Percentiles rank a stretch among this genome's conserved stretches.
Evolutionary conservation across 2,329 filamentous ascomycete genomes (phyloP).

Genomic region (Parascedosporium putredinis): DNA sequence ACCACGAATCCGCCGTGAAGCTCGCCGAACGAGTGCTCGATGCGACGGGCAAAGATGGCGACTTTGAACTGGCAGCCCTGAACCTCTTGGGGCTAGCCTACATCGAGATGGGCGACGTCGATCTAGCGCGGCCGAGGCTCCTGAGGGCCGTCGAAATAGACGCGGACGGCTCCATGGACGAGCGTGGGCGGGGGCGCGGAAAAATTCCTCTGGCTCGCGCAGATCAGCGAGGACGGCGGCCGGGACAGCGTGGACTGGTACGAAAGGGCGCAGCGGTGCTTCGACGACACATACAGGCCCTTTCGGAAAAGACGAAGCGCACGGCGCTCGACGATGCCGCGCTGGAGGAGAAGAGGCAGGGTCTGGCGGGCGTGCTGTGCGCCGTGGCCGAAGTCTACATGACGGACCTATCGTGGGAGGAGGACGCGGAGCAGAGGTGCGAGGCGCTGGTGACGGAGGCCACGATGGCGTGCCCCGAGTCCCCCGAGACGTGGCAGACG

Average conservation of each 20-base stretch:
- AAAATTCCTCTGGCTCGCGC: constrained; percentile 91
- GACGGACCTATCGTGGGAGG: constrained; percentile 92
- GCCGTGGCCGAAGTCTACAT: constrained; percentile 96
- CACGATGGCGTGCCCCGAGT: constrained; percentile 68
- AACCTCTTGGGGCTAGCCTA: constrained; percentile 73
- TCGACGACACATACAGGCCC: constrained; percentile 55
- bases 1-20: constrained; percentile 27
- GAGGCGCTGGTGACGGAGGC: constrained; percentile 86
- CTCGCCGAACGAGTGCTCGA: constrained; percentile 34
- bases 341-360: constrained; percentile 61
- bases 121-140: constrained; percentile 64
- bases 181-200: constrained; percentile 73
- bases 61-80: constrained; percentile 52
- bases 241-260: constrained; percentile 57
- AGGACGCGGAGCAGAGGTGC: constrained; percentile 79
- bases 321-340: constrained; percentile 26
- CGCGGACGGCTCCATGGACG: constrained; percentile 58
- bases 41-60: constrained; percentile 31
- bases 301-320: constrained; percentile 35
- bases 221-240: constrained; percentile 66
- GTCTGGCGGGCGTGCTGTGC: constrained; percentile 85
- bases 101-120: constrained; percentile 72
- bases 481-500: constrained; percentile 87
- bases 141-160: constrained; percentile 65
- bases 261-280: constrained; percentile 63